Evolutionary conservation across 2,329 filamentous ascomycete genomes (phyloP), one percentile per base, ranked within the genome.

Genomic region (Fusarium neocosmosporiellum): DNA sequence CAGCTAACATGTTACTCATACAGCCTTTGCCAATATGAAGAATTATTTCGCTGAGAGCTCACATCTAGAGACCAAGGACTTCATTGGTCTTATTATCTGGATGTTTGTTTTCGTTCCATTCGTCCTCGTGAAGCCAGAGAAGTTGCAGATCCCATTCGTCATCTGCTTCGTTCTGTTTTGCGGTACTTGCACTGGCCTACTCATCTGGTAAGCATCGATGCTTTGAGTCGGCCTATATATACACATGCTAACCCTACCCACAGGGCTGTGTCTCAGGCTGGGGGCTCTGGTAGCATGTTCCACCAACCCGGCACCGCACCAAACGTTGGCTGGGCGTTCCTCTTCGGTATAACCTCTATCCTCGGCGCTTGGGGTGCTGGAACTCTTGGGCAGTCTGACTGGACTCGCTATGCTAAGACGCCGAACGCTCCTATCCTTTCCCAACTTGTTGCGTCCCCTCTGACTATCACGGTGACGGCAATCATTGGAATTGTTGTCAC

Each of bases 331-430:
- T 80, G 78, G 78, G 76, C 78, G 4, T 79, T 79, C 69, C 72
- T 79, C 48, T 80, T 79, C 50, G 78, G 78, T 31, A 78, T 80
- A 61, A 80, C 78, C 24, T 73, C 78, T 8, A 75, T 78, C 31
- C 67, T 78, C 13, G 77, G 77, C 14, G 66, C 77, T 7, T 77
- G 75, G 75, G 77, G 75, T 20, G 66, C 70, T 36, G 77, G 77
- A 37, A 77, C 73, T n/a, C 62, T 78, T 24, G 77, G 77, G 2
- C 77, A 78, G 63, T 77, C 77, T 16, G 77, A 78, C 61, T 78
- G 77, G 77, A 78, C 75, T n/a, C 69, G 77, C 22, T 78, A 78
- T 34, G 75, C 77, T 34, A 71, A 61, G 20, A 65, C 41, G 2
- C 69, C 63, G 27, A 48, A 70, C 20, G 68, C 73, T 4, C 70